Evolutionary conservation across 2,329 filamentous ascomycete genomes (phyloP), one percentile per base, ranked within the genome.

Genomic region (Furcasterigmium furcatum): DNA sequence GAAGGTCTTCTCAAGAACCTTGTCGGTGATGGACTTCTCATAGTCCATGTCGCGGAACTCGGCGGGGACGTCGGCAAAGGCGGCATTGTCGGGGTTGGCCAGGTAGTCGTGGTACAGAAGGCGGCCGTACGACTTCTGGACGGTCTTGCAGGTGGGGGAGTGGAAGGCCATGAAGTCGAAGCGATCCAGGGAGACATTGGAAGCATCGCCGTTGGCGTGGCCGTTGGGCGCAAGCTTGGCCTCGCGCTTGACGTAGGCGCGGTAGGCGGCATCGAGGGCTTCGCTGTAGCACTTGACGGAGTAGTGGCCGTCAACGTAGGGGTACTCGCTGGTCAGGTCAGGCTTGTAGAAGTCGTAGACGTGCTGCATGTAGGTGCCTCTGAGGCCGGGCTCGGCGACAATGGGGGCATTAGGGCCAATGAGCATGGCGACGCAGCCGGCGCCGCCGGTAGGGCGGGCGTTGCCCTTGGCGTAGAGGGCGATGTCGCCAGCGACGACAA

Each of bases 331-430:
- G 61, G 87, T 87, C 55, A 92, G 75, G 68, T 92, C 88, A 60
- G 88, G 87, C 83, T 92, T 92, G 82, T 90, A 92, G 68, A 92
- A 92, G 68, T 92, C 88, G 69, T 92, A 94, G 58, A 84, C 85
- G 71, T 92, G 88, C 67, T 84, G 77, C 83, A 91, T 85, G 75
- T 88, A 90, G 58, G 77, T 84, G 63, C 85, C 88, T 61, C 88
- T 84, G 62, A 91, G 80, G 63, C 88, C 88, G 43, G 88, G 82
- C 71, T 92, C 88, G 54, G 87, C 74, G 50, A 85, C 86, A 52
- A 92, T 72, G 46, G 87, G 87, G 43, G 88, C 88, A 62, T 91
- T 74, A 47, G 88, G 87, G 46, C 88, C 88, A 57, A 92, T 78
- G 56, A 92, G 74, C 76, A 92, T 78, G 60, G 88, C 88, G 49